Evolutionary conservation across 495 filamentous ascomycete species (phyloP).

Genomic region (Penicillium subrubescens): DNA sequence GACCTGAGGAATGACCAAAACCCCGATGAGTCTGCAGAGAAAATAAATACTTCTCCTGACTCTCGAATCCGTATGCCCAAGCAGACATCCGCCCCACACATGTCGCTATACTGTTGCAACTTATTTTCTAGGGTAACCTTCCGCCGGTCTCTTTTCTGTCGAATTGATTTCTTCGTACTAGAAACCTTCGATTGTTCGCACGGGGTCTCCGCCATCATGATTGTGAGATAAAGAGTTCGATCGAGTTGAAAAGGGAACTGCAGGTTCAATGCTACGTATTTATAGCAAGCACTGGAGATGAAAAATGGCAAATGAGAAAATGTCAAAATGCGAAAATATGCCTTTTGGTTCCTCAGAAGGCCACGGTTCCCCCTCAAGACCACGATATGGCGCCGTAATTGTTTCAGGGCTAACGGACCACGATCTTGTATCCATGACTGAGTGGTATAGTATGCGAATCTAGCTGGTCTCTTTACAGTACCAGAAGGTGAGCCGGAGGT

Average conservation of each 20-base stretch:
- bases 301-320: neutral
- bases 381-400: neutral
- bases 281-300: neutral
- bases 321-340: neutral
- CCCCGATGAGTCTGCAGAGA: neutral
- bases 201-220: neutral
- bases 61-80: constrained; percentile 18
- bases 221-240: neutral
- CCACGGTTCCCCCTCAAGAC: neutral
- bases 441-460: neutral
- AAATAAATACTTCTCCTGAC: constrained; percentile 13
- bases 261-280: neutral
- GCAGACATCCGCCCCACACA: constrained; percentile 17
- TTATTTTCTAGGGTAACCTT: constrained; percentile 12
- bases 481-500: neutral
- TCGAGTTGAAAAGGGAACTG: neutral
- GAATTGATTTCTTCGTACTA: neutral
- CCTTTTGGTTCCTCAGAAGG: neutral
- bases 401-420: neutral
- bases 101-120: constrained; percentile 13
- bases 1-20: neutral
- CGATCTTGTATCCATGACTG: neutral
- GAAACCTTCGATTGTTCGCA: neutral
- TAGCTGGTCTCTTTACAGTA: neutral
- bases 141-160: neutral